These are phyloP conservation scores for Wickerhamiella nectarea DNA, from an alignment of 805 yeast genomes.

Conservation along the genomic window DNA sequence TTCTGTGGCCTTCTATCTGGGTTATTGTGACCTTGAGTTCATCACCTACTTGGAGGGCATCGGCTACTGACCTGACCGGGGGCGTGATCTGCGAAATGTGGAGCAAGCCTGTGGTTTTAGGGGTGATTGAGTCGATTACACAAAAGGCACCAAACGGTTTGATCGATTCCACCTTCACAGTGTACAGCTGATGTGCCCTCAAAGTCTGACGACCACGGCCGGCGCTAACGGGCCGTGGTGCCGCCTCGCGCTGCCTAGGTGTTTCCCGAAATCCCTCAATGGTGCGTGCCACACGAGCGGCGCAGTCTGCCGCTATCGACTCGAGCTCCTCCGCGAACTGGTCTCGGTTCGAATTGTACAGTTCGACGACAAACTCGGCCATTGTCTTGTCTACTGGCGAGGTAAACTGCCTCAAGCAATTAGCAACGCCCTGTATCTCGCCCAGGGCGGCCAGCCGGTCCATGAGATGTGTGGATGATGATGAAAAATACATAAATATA, in stretches of 20 bases:
- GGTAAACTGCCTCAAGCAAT: background rate
- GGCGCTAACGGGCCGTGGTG: too few relatives aligned
- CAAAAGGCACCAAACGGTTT: constrained; percentile 73
- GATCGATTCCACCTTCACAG: constrained; percentile 47
- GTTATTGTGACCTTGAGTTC: constrained; percentile 50
- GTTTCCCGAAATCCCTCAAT: background rate
- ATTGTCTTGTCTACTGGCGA: constrained; percentile 16
- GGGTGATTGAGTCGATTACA: constrained; percentile 29
- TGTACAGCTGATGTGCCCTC: constrained; percentile 36
- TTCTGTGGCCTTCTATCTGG: constrained; percentile 29
- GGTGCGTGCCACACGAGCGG: background rate
- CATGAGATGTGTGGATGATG: background rate
- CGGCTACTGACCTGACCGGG: constrained; percentile 38
- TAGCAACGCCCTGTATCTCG: background rate
- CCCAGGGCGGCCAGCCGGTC: background rate
- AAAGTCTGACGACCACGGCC: constrained; percentile 24
- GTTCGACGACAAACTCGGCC: constrained; percentile 34
- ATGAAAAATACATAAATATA: background rate
- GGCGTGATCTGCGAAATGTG: constrained; percentile 55
- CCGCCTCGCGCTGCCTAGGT: background rate
- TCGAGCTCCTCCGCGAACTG: constrained; percentile 30
- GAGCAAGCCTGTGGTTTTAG: constrained; percentile 33
- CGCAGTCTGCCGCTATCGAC: constrained; percentile 19
- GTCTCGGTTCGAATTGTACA: constrained; percentile 24
- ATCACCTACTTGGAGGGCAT: constrained; percentile 41